Conservation (phyloP, 495 filamentous ascomycete genomes). For the Cercophora scortea region DNA sequence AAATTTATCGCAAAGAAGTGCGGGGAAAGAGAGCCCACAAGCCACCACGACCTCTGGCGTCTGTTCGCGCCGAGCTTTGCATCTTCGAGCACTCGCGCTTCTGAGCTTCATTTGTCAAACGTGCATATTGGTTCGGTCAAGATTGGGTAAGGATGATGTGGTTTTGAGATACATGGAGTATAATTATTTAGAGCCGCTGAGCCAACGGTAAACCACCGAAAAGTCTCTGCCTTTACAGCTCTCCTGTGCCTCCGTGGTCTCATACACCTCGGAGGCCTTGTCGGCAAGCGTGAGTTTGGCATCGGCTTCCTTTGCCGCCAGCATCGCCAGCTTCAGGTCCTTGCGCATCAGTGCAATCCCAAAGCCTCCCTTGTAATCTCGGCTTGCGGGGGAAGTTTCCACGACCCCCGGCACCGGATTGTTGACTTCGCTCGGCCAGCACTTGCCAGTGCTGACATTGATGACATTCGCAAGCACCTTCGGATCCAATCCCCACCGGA, state of each 20-base stretch:
- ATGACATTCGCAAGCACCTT: conserved; percentile 71
- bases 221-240: conserved; percentile 69
- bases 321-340: conserved; percentile 64
- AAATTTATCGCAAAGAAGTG: no score
- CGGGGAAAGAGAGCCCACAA: no score
- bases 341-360: conserved; percentile 81
- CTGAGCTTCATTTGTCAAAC: no score
- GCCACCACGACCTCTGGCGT: no score
- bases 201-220: conserved; percentile 73
- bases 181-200: conserved; percentile 43
- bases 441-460: conserved; percentile 77
- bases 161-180: not conserved
- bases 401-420: conserved; percentile 88
- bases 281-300: conserved; percentile 60
- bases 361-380: conserved; percentile 76
- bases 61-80: no score
- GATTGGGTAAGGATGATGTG: no score
- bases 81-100: no score
- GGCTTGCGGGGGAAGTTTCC: conserved; percentile 59
- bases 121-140: no score
- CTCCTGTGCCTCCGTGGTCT: conserved; percentile 49
- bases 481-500: conserved; percentile 75
- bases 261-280: conserved; percentile 61
- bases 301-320: conserved; percentile 59
- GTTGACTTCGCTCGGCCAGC: conserved; percentile 89